Percentiles rank a stretch among this genome's conserved stretches.
Conservation (phyloP, 2,329 filamentous ascomycete genomes). For the Clathrospora elynae region DNA sequence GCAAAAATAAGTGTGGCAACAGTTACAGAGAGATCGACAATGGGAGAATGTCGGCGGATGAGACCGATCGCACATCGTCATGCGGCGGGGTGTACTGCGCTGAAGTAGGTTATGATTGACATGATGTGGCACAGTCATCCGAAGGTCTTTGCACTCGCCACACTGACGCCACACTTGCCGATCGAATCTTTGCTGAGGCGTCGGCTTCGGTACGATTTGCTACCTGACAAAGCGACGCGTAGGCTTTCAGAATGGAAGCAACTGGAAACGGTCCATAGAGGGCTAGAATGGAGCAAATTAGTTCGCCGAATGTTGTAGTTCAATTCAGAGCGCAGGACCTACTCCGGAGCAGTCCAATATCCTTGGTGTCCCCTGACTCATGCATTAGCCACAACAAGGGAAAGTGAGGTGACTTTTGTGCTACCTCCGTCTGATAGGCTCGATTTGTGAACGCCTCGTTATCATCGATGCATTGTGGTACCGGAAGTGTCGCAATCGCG, state of each 20-base stretch:
- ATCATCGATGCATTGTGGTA: slow-evolving; percentile 15
- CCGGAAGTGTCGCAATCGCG: slow-evolving; percentile 4
- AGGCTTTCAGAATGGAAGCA: slow-evolving; percentile 21
- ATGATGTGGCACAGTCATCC: slow-evolving; percentile 22
- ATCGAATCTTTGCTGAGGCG: slow-evolving; percentile 9
- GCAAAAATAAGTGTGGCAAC: slow-evolving; percentile 45
- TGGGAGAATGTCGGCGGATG: slow-evolving; percentile 21
- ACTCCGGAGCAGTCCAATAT: slow-evolving; percentile 4
- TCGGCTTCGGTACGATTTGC: slow-evolving; percentile 7
- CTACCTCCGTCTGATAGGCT: slow-evolving; percentile 15
- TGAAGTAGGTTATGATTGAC: slow-evolving; percentile 25
- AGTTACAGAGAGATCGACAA: slow-evolving; percentile 21
- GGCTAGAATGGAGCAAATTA: slow-evolving; percentile 16
- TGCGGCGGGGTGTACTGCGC: slow-evolving; percentile 29
- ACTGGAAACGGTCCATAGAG: slow-evolving; percentile 7
- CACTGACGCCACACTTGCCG: slow-evolving; percentile 11
- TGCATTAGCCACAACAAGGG: slow-evolving; percentile 23
- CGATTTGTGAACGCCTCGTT: slow-evolving; percentile 14
- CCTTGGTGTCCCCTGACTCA: slow-evolving; percentile 17
- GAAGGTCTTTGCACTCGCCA: slow-evolving; percentile 15
- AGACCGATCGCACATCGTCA: slow-evolving; percentile 34
- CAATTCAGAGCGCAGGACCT: slow-evolving; percentile 6
- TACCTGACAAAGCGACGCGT: slow-evolving; percentile 26
- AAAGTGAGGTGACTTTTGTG: slow-evolving; percentile 21
- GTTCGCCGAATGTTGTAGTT: slow-evolving; percentile 7